Conservation (phyloP, 768 basidiomycete genomes). For the Mycena olivaceomarginata region DNA sequence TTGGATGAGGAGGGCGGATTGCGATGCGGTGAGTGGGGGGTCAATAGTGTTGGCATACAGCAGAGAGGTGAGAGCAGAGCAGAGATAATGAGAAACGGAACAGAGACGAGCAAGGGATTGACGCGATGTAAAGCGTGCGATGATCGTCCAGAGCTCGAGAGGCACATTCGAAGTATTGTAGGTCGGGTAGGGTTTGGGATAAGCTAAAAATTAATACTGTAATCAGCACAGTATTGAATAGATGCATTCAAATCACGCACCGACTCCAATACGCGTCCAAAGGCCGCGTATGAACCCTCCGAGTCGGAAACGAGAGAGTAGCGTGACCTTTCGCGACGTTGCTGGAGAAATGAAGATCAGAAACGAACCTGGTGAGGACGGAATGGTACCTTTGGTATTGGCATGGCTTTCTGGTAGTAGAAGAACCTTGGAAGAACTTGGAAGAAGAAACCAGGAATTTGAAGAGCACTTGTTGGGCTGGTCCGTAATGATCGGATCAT, state of each 20-base stretch:
- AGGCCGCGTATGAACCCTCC: too few species aligned
- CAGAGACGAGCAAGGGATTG: constrained; percentile 31
- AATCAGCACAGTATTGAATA: neutral
- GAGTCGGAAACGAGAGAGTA: too few species aligned
- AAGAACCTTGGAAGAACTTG: too few species aligned
- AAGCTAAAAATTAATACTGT: neutral
- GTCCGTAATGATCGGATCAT: too few species aligned
- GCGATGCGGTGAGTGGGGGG: neutral
- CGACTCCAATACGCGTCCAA: neutral
- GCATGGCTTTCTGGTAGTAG: too few species aligned
- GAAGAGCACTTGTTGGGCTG: too few species aligned
- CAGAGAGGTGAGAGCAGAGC: neutral
- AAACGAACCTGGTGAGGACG: too few species aligned
- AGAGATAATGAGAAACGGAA: constrained; percentile 27
- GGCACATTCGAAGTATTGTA: neutral
- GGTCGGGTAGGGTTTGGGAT: neutral
- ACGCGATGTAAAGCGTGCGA: constrained; percentile 22
- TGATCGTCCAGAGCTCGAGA: constrained; percentile 22
- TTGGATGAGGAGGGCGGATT: constrained; percentile 19
- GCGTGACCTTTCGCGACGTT: too few species aligned
- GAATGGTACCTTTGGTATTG: too few species aligned
- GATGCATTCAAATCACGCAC: neutral
- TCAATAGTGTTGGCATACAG: constrained; percentile 27
- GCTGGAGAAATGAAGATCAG: too few species aligned
- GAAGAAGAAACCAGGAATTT: too few species aligned